Conservation (phyloP, 805 yeast genomes). For the Vanderwaltozyma yarrowii region DNA sequence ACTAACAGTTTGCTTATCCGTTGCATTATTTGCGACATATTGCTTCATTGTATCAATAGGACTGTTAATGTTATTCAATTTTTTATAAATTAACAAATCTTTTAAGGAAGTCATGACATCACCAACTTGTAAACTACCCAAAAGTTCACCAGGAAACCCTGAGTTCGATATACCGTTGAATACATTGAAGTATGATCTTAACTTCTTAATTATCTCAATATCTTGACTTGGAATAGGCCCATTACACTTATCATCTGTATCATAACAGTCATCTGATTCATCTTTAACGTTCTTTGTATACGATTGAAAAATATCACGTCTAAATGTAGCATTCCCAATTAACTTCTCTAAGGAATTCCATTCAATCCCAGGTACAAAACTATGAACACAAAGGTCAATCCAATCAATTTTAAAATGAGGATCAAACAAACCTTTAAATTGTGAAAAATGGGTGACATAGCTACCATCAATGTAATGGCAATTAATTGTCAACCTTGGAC, state of each 20-base stretch:
- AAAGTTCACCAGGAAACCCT: slow-evolving; percentile 56
- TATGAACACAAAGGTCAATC: slow-evolving; percentile 48
- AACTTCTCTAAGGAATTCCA: slow-evolving; percentile 38
- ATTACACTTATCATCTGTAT: slow-evolving; percentile 1
- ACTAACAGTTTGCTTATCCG: slow-evolving; percentile 1
- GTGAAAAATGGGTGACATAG: slow-evolving; percentile 50
- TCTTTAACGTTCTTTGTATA: slow-evolving; percentile 5
- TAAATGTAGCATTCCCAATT: slow-evolving; percentile 23
- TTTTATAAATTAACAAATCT: slow-evolving; percentile 51
- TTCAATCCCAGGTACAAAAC: slow-evolving; percentile 37
- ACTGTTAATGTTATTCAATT: slow-evolving; percentile 36
- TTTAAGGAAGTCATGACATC: slow-evolving; percentile 68
- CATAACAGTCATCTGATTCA: slow-evolving; percentile 1
- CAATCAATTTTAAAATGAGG: slow-evolving; percentile 59
- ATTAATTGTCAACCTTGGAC: slow-evolving; percentile 38
- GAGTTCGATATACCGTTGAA: slow-evolving; percentile 40
- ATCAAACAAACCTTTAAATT: slow-evolving; percentile 51
- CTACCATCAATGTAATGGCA: slow-evolving; percentile 63
- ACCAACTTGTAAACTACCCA: slow-evolving; percentile 64
- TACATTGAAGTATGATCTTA: slow-evolving; percentile 35
- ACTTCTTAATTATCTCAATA: slow-evolving; percentile 18
- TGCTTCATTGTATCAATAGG: slow-evolving; percentile 47
- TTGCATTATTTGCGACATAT: slow-evolving; percentile 17
- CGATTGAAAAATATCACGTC: slow-evolving; percentile 9
- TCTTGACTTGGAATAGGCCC: slow-evolving; percentile 1